These are phyloP conservation scores for Saccharomycopsis hybrid DNA, from an alignment of 1,139 yeast genomes.

Conservation along the genomic window DNA sequence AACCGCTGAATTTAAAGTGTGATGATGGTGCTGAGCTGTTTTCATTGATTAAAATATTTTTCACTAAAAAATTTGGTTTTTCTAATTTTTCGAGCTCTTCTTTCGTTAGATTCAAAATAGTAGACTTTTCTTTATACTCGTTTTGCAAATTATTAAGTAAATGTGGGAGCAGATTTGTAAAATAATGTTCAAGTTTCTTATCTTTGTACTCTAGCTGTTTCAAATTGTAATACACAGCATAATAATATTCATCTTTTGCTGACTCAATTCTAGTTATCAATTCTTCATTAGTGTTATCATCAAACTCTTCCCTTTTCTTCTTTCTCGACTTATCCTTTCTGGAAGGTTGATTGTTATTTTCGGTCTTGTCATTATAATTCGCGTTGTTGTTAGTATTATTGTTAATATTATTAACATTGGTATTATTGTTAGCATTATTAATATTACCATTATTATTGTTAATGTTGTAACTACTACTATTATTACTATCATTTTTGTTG, in stretches of 20 bases:
- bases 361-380: no score
- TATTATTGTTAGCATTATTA: slow-evolving; percentile 1
- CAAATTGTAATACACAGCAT: slow-evolving; percentile 19
- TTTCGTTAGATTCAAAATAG: background rate
- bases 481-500: background rate
- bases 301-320: slow-evolving; percentile 19
- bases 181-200: slow-evolving; percentile 7
- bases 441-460: slow-evolving; percentile 4
- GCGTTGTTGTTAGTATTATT: slow-evolving; percentile 7
- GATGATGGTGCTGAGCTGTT: slow-evolving; percentile 20
- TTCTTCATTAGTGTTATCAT: slow-evolving; percentile 19
- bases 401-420: slow-evolving; percentile 8
- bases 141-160: background rate
- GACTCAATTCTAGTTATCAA: slow-evolving; percentile 17
- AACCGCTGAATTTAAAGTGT: slow-evolving; percentile 51
- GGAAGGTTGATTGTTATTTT: slow-evolving; percentile 1
- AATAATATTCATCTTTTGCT: slow-evolving; percentile 19
- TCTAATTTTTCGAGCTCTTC: slow-evolving; percentile 1
- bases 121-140: background rate
- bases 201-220: slow-evolving; percentile 13
- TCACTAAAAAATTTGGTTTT: slow-evolving; percentile 5
- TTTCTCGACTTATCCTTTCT: slow-evolving; percentile 22
- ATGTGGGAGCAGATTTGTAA: slow-evolving; percentile 2
- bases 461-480: background rate
- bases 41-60: slow-evolving; percentile 15